A percentile compares a stretch with the other conserved stretches of the same genome.
Evolutionary conservation across 2,329 filamentous ascomycete species (phyloP).

Genomic region (Knoxdaviesia proteae): DNA sequence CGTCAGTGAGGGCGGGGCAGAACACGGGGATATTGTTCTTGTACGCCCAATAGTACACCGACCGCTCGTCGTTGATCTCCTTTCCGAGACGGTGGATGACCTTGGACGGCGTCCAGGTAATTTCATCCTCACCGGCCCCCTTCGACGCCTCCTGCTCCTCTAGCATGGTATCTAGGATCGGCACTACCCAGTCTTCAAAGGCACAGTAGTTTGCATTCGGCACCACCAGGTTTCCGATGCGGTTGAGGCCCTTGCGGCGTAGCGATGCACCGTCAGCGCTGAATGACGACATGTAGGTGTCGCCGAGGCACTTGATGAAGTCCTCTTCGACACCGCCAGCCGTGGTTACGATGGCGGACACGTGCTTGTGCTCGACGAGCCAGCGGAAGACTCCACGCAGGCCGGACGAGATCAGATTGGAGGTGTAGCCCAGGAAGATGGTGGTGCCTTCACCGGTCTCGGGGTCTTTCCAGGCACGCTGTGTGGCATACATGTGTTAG

Average conservation of each 20-base stretch:
- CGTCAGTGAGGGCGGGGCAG: constrained; percentile 88
- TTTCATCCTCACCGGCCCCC: constrained; percentile 38
- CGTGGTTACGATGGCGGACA: constrained; percentile 85
- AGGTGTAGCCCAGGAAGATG: constrained; percentile 94
- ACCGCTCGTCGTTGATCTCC: constrained; percentile 83
- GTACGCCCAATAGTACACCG: constrained; percentile 93
- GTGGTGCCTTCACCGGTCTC: constrained; percentile 65
- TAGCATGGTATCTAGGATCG: constrained; percentile 85
- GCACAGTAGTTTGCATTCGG: constrained; percentile 90
- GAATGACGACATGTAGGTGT: constrained; percentile 85
- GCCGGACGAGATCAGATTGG: constrained; percentile 91
- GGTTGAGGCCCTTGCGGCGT: constrained; percentile 71
- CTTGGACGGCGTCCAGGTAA: constrained; percentile 86
- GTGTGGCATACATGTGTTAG: constrained; percentile 1
- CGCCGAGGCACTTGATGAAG: constrained; percentile 91
- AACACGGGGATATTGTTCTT: constrained; percentile 95
- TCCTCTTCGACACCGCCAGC: constrained; percentile 94
- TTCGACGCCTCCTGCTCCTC: constrained; percentile 75
- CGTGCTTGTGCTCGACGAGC: constrained; percentile 78
- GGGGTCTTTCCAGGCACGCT: constrained; percentile 61
- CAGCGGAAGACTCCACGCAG: constrained; percentile 80
- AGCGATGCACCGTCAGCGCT: constrained; percentile 54
- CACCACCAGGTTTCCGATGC: constrained; percentile 88
- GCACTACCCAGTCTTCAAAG: constrained; percentile 95
- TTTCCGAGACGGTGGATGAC: constrained; percentile 76